These are phyloP conservation scores for Euphrasia arctica DNA, from an alignment of 305 asterid genomes.

Conservation along the genomic window DNA sequence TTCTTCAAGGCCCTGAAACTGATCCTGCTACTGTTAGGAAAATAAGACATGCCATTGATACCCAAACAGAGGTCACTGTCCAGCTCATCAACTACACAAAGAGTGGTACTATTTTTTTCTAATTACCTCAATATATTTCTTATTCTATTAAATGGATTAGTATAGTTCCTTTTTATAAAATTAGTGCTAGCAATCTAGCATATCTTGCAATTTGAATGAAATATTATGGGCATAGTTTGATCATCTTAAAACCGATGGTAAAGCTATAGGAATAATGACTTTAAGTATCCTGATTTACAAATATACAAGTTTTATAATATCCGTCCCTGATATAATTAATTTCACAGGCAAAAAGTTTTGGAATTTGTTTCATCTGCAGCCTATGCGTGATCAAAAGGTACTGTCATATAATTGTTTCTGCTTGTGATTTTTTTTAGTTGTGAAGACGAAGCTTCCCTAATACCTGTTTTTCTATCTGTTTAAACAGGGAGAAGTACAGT, in stretches of 20 bases:
- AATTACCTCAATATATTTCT: background rate
- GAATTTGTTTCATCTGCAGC: conserved; percentile 98
- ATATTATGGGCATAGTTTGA: background rate
- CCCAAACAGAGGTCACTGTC: conserved; percentile 87
- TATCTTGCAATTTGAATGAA: conserved; percentile 11
- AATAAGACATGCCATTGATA: conserved; percentile 90
- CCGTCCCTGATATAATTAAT: conserved; percentile 16
- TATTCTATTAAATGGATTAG: background rate
- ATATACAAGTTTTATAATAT: background rate
- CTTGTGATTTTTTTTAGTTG: background rate
- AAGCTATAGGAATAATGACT: conserved; percentile 3
- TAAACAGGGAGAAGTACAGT: conserved; percentile 94
- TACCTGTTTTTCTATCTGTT: conserved; percentile 18
- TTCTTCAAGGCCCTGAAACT: conserved; percentile 98
- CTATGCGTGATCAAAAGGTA: conserved; percentile 99
- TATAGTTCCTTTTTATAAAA: background rate
- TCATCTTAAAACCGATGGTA: conserved; percentile 1
- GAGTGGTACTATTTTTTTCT: conserved; percentile 51
- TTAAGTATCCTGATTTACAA: background rate
- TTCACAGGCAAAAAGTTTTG: conserved; percentile 88
- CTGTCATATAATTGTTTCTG: background rate
- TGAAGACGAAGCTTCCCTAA: background rate
- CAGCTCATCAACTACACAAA: conserved; percentile 97
- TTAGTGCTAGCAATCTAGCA: background rate
- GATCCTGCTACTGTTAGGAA: conserved; percentile 89